phyloP scores from a whole-genome alignment of 2,329 filamentous ascomycete species.

The Colletotrichum phormii region DNA sequence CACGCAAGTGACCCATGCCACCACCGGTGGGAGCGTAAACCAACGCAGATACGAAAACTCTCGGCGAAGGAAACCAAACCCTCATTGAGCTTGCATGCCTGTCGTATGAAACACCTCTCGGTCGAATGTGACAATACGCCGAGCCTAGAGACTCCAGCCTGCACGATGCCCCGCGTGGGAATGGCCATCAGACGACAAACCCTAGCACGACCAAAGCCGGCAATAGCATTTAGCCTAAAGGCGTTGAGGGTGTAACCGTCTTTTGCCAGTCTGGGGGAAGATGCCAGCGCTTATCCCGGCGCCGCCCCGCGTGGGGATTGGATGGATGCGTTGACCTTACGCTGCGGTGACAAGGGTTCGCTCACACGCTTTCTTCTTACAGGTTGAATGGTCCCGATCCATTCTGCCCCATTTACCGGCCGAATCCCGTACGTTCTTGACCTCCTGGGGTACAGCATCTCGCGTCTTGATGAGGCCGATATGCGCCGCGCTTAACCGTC shows the following conservation, averaged over 20 bases:
- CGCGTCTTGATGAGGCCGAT: slow-evolving; percentile 1
- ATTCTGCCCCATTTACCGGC: neutral
- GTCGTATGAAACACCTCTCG: neutral
- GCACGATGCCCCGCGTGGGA: slow-evolving; percentile 21
- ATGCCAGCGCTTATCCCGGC: neutral
- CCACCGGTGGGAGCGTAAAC: neutral
- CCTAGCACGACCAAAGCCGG: slow-evolving; percentile 9
- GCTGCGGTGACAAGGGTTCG: neutral
- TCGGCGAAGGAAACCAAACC: neutral
- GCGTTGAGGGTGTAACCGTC: neutral
- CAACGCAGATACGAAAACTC: neutral
- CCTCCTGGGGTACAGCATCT: neutral
- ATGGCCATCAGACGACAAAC: slow-evolving; percentile 1
- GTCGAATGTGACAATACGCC: neutral
- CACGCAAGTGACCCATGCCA: neutral
- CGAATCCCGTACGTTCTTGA: neutral
- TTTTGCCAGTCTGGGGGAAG: slow-evolving; percentile 13
- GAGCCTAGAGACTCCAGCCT: neutral
- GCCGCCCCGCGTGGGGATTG: neutral
- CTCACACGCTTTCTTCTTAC: no score
- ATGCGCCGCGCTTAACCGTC: neutral
- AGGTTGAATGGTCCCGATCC: neutral
- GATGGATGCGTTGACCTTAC: neutral
- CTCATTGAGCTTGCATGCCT: neutral
- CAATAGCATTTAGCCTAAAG: slow-evolving; percentile 35